Conservation (phyloP, 2,329 filamentous ascomycete species). For the Penicillium sp. region DNA sequence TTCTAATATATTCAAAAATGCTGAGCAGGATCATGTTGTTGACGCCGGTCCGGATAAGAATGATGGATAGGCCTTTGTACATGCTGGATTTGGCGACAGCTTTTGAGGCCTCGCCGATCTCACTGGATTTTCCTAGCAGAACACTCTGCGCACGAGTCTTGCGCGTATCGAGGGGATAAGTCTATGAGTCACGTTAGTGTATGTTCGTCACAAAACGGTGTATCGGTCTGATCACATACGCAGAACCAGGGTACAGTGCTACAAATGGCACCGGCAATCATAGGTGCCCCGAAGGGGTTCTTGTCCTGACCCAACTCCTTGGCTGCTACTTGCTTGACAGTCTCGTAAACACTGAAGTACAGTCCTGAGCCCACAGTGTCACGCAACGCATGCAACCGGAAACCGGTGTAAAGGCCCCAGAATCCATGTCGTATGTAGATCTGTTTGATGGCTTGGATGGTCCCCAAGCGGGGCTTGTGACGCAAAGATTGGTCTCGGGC, state of each 20-base stretch:
- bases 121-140: constrained; percentile 43
- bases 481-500: constrained; percentile 36
- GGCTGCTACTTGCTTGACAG: constrained; percentile 47
- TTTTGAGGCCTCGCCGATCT: constrained; percentile 41
- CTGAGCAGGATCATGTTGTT: constrained; percentile 51
- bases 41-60: constrained; percentile 45
- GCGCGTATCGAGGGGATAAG: constrained; percentile 49
- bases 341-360: constrained; percentile 50
- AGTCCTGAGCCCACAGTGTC: constrained; percentile 47
- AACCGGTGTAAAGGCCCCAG: constrained; percentile 47
- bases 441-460: constrained; percentile 42
- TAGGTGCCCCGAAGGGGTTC: constrained; percentile 44
- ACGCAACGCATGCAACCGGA: constrained; percentile 45
- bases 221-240: constrained; percentile 32
- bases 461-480: constrained; percentile 41
- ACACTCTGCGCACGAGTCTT: constrained; percentile 51
- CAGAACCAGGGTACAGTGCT: constrained; percentile 50
- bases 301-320: constrained; percentile 44
- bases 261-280: constrained; percentile 47
- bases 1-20: constrained; percentile 48
- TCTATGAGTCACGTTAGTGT: constrained; percentile 30
- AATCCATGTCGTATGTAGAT: constrained; percentile 45
- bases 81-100: constrained; percentile 45
- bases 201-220: too few relatives aligned
- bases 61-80: constrained; percentile 50